Base-by-base conservation (phyloP, 2,329 filamentous ascomycete species). In the Penicillium concentricum region DNA sequence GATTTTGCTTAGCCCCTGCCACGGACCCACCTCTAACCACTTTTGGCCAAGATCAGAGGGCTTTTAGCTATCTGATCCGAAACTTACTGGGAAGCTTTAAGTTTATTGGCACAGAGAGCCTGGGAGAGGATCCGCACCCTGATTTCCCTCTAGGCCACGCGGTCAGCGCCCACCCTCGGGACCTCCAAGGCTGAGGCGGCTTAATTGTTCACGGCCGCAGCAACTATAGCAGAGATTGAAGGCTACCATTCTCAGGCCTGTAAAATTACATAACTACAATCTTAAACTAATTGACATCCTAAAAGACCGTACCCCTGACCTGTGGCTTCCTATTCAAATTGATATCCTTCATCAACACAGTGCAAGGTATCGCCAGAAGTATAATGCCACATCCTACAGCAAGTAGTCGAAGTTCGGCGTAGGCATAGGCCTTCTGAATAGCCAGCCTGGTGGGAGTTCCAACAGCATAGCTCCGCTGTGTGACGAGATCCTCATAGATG, bases 371-470 rank as follows among this genome's bases (percentile, higher is more conserved):
- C 0, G 70, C 70, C 8, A 82, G 61, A 9, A 69, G 68, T 67
- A 80, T 74, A 12, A 80, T 71, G 18, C 67, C 77, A 32, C 74
- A 70, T 45, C 80, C 82, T 0, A 79, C 78, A 42, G 83, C 78
- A 48, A 83, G 70, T 80, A 84, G 83, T 35, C 76, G 72, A 6
- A 74, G 72, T 70, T 84, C 82, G 0, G 81, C 76, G 39, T 82
- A 78, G 2, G 75, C 81, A 61, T 90, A 90, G 0, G 87, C 84
- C 10, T 74, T 71, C 49, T 84, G 81, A 59, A 90, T 88, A 0
- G 81, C 85, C 10, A 75, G 66, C 2, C 86, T 72, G 20, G 78
- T 79, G 0, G 78, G 74, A 8, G 72, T 79, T 1, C 84, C 84
- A 8, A 81, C 51, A 18, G 55, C 39, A 24, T 64, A 64, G 24